These are phyloP conservation scores for Fennellomyces sp. DNA, from an alignment of 371 early-diverging fungal genomes.

Conservation along the genomic window DNA sequence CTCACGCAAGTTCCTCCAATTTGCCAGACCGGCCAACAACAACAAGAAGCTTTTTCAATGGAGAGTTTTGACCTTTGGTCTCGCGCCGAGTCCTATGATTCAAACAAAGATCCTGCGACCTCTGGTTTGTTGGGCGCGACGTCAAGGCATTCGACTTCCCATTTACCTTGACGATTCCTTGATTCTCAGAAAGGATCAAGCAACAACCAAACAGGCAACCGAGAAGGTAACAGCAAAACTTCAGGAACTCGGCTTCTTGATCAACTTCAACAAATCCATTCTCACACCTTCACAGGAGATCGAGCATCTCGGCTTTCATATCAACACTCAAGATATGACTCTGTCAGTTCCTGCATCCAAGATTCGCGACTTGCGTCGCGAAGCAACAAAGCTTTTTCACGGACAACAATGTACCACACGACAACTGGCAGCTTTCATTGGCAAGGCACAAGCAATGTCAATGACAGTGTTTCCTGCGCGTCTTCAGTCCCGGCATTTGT, in stretches of 20 bases:
- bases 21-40: conserved; percentile 21
- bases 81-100: conserved; percentile 28
- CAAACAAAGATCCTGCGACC: conserved; percentile 35
- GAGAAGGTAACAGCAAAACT: conserved; percentile 13
- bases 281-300: conserved; percentile 14
- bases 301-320: background rate
- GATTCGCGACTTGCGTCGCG: conserved; percentile 12
- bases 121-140: conserved; percentile 27
- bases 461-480: conserved; percentile 13
- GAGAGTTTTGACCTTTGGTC: conserved; percentile 30
- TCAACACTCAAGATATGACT: conserved; percentile 6
- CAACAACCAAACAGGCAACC: too few species aligned
- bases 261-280: conserved; percentile 1
- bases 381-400: too few species aligned
- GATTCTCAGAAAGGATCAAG: conserved; percentile 13
- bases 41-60: conserved; percentile 26
- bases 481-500: conserved; percentile 13
- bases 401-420: too few species aligned
- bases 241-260: conserved; percentile 6
- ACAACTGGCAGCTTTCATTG: too few species aligned
- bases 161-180: conserved; percentile 36
- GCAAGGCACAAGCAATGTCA: too few species aligned
- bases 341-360: conserved; percentile 11
- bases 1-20: conserved; percentile 21
- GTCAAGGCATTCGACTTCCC: conserved; percentile 22